Conservation (phyloP, 2,329 filamentous ascomycete species). For the Cladosporium sp. region DNA sequence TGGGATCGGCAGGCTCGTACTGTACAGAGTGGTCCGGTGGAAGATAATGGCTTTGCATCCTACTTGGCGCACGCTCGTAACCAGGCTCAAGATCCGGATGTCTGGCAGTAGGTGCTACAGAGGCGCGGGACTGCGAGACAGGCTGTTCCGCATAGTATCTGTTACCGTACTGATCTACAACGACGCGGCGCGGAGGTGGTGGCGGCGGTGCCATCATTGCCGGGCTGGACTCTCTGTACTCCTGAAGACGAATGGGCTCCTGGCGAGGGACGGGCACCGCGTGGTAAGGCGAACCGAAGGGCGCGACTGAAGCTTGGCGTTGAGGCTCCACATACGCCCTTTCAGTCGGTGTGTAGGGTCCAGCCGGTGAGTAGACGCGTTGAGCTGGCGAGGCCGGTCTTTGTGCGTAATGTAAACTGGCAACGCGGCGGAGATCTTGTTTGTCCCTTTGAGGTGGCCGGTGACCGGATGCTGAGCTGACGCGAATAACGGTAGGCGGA, state of each 20-base stretch:
- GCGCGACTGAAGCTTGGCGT: slow-evolving; percentile 23
- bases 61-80: slow-evolving; percentile 62
- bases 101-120: slow-evolving; percentile 45
- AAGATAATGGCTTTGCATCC: slow-evolving; percentile 39
- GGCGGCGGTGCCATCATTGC: slow-evolving; percentile 50
- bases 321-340: slow-evolving; percentile 43
- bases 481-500: slow-evolving; percentile 42
- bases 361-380: slow-evolving; percentile 40
- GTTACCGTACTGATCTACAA: slow-evolving; percentile 80
- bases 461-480: slow-evolving; percentile 40
- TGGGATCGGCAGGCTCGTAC: slow-evolving; percentile 42
- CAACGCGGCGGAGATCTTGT: slow-evolving; percentile 49
- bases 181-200: slow-evolving; percentile 56
- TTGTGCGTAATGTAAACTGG: slow-evolving; percentile 49
- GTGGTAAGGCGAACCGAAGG: slow-evolving; percentile 27
- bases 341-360: slow-evolving; percentile 43
- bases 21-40: slow-evolving; percentile 19
- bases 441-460: slow-evolving; percentile 44
- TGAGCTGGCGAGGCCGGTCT: slow-evolving; percentile 46
- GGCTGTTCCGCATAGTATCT: slow-evolving; percentile 66
- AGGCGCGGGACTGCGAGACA: slow-evolving; percentile 46
- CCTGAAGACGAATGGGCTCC: slow-evolving; percentile 23
- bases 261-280: slow-evolving; percentile 35
- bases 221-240: slow-evolving; percentile 38
- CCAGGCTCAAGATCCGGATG: slow-evolving; percentile 42